Percentiles rank a stretch among this genome's conserved stretches.
phyloP scores from a whole-genome alignment of 2,329 filamentous ascomycete genomes.

The Xylariales sp. region DNA sequence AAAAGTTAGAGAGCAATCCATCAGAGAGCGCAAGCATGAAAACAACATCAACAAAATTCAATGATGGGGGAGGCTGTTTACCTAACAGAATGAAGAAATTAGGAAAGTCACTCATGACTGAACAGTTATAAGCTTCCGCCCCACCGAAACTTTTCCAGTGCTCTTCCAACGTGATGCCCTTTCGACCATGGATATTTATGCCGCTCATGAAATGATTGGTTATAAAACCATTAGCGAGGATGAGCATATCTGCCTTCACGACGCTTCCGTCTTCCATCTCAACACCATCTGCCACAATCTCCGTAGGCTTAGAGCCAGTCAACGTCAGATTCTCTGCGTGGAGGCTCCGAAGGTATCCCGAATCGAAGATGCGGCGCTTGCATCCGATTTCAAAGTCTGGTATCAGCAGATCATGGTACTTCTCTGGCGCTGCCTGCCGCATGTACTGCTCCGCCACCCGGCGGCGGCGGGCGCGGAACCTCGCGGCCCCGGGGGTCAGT shows the following conservation, averaged over 20 bases:
- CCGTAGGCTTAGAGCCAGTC: conserved; percentile 43
- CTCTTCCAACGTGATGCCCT: conserved; percentile 44
- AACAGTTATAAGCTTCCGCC: conserved; percentile 56
- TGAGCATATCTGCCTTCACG: conserved; percentile 52
- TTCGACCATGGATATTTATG: conserved; percentile 46
- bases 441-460: conserved; percentile 34
- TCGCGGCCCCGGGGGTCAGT: conserved; percentile 27
- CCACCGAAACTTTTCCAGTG: conserved; percentile 58
- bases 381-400: conserved; percentile 60
- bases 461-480: conserved; percentile 31
- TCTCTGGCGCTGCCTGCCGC: conserved; percentile 44
- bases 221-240: conserved; percentile 59
- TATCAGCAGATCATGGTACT: conserved; percentile 58
- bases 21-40: too few species aligned
- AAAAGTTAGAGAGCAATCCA: too few species aligned
- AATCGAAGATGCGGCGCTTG: conserved; percentile 59
- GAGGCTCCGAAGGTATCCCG: conserved; percentile 49
- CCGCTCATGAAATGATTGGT: conserved; percentile 50
- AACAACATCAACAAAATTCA: too few species aligned
- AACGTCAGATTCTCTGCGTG: conserved; percentile 40
- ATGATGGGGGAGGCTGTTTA: too few species aligned
- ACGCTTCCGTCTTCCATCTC: conserved; percentile 31
- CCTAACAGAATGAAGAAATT: conserved; percentile 62
- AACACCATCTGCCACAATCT: conserved; percentile 38
- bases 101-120: conserved; percentile 55